A percentile compares a stretch with the other conserved stretches of the same genome.
Evolutionary conservation across 495 filamentous ascomycete genomes (phyloP).

Genomic region (Penicillium salamii): DNA sequence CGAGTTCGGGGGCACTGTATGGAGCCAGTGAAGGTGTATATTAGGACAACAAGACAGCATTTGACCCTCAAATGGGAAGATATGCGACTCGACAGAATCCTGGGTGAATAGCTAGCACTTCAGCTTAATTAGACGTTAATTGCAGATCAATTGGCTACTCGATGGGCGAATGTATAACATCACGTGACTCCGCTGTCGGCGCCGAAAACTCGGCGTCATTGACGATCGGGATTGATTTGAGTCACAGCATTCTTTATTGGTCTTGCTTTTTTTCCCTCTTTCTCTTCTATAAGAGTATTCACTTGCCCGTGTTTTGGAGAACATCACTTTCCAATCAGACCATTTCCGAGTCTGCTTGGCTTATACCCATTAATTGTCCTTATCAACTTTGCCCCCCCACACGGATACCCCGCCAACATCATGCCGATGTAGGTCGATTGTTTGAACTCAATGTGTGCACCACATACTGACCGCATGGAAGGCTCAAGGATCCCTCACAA

Average conservation of each 20-base stretch:
- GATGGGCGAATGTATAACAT: background rate
- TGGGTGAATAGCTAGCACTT: background rate
- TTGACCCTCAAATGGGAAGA: background rate
- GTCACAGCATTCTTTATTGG: slow-evolving; percentile 26
- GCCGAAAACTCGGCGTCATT: slow-evolving; percentile 29
- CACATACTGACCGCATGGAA: slow-evolving; percentile 29
- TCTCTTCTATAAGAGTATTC: slow-evolving; percentile 13
- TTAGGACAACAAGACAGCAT: background rate
- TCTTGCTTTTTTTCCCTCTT: slow-evolving; percentile 1
- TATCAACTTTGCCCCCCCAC: slow-evolving; percentile 25
- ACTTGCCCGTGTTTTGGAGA: background rate
- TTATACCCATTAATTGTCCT: slow-evolving; percentile 7
- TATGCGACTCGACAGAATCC: background rate
- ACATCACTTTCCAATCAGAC: background rate
- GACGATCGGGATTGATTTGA: slow-evolving; percentile 19
- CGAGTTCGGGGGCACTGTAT: slow-evolving; percentile 19
- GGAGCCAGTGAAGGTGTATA: background rate
- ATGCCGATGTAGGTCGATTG: slow-evolving; percentile 39
- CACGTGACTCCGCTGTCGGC: slow-evolving; percentile 35
- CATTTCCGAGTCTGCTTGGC: slow-evolving; percentile 3
- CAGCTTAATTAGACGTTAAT: background rate
- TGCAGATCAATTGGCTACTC: background rate
- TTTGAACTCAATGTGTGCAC: background rate
- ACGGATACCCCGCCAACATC: slow-evolving; percentile 31
- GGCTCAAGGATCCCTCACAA: slow-evolving; percentile 90